Evolutionary conservation across 2,329 filamentous ascomycete genomes (phyloP), one percentile per base, ranked within the genome.

Genomic region (Biscogniauxia marginata): DNA sequence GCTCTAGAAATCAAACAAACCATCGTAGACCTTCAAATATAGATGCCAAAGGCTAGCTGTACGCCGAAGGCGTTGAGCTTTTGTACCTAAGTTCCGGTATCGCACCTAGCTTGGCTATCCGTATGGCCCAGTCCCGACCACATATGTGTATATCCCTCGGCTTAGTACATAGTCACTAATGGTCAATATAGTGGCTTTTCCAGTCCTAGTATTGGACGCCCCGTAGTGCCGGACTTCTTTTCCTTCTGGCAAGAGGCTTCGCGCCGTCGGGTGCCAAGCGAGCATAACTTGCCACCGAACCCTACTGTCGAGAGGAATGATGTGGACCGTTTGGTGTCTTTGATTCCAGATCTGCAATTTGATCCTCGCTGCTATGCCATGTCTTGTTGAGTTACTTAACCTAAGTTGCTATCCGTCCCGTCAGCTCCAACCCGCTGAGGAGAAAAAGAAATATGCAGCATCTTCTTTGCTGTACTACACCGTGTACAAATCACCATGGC

Each of bases 241-340:
- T 18, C 13, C 2, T 30, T 16, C 46, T n/a, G n/a, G 7, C 46
- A 52, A 52, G 24, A 50, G 57, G 52, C 55, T 55, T 54, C 49
- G 46, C 52, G 57, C 48, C 52, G 54, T 58, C 51, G 49, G 49
- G 50, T 50, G 56, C 55, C 54, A 47, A 60, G 57, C 56, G 59
- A 61, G 49, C 48, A 58, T 9, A 25, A 21, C 55, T 49, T 53
- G 18, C 57, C 55, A 58, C 55, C 54, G 53, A 39, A 52, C 20
- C 50, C 48, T 48, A 39, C 30, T 16, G 9, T 16, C 9, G 30
- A 39, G 30, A n/a, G 13, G 30, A 39, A 39, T 39, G 30, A 39
- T 39, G 30, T 7, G 13, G 30, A 8, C 30, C 9, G 30, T 39
- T 39, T 39, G 30, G 30, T 39, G 30, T 39, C 30, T 39, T 39